Conservation (phyloP, 805 yeast species). For the Nakazawaea ernobii region DNA sequence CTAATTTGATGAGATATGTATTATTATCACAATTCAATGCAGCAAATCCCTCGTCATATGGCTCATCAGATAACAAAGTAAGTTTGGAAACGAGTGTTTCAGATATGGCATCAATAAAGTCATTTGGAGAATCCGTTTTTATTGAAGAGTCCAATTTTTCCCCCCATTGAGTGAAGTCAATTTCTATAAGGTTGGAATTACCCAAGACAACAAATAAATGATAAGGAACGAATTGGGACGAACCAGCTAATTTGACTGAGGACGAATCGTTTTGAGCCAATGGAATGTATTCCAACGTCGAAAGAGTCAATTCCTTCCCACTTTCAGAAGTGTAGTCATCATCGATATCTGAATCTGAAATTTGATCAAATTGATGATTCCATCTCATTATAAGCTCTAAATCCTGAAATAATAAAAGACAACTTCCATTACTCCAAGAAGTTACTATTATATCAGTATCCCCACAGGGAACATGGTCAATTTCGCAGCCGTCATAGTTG, state of each 20-base stretch:
- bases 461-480: constrained; percentile 23
- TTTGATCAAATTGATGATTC: constrained; percentile 15
- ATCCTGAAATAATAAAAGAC: constrained; percentile 26
- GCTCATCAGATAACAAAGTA: background rate
- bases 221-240: constrained; percentile 16
- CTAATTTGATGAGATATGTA: background rate
- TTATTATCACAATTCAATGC: background rate
- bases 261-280: background rate
- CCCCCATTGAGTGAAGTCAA: constrained; percentile 25
- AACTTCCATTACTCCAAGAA: constrained; percentile 19
- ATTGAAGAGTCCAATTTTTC: constrained; percentile 13
- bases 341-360: constrained; percentile 10
- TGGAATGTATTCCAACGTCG: constrained; percentile 8
- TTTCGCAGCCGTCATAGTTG: constrained; percentile 33
- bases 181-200: constrained; percentile 17
- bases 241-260: constrained; percentile 4
- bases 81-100: background rate
- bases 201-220: constrained; percentile 16
- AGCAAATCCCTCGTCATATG: background rate
- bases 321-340: background rate
- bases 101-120: constrained; percentile 12
- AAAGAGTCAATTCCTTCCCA: background rate
- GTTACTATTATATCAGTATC: constrained; percentile 18
- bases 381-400: constrained; percentile 30
- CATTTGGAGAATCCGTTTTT: constrained; percentile 14